Evolutionary conservation across 2,329 filamentous ascomycete genomes (phyloP).

Genomic region (Proliferodiscus dingleyae): DNA sequence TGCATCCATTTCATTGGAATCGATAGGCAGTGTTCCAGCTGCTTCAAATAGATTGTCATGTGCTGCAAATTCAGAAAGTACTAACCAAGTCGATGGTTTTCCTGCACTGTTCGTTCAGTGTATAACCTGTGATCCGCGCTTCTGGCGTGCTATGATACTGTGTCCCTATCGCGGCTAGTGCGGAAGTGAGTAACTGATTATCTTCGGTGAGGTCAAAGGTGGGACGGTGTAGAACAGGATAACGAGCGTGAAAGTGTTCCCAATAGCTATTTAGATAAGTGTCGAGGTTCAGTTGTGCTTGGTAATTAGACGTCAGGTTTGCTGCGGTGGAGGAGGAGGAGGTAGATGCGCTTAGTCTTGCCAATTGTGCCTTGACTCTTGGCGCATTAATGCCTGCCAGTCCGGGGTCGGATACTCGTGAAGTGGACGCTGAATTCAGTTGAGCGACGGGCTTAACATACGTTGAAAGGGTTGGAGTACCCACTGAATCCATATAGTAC

Average conservation of each 20-base stretch:
- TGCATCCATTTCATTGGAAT: background rate
- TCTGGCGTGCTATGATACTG: slow-evolving; percentile 26
- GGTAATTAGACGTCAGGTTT: slow-evolving; percentile 9
- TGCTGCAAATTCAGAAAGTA: background rate
- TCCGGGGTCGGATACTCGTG: slow-evolving; percentile 25
- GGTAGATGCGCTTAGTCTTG: slow-evolving; percentile 13
- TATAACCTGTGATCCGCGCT: slow-evolving; percentile 24
- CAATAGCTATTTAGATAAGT: slow-evolving; percentile 27
- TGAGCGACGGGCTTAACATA: slow-evolving; percentile 29
- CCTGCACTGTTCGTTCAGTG: slow-evolving; percentile 27
- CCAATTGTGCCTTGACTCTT: slow-evolving; percentile 23
- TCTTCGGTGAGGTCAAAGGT: slow-evolving; percentile 22
- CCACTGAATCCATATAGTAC: slow-evolving; percentile 31
- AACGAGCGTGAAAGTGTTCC: slow-evolving; percentile 23
- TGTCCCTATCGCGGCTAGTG: slow-evolving; percentile 30
- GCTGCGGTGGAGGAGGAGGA: no score
- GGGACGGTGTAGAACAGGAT: slow-evolving; percentile 27
- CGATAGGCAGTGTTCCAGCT: background rate
- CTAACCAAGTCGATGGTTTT: slow-evolving; percentile 25
- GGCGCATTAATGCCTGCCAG: slow-evolving; percentile 20
- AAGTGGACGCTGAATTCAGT: slow-evolving; percentile 27
- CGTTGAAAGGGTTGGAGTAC: slow-evolving; percentile 30
- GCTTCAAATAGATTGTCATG: background rate
- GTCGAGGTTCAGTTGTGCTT: slow-evolving; percentile 19
- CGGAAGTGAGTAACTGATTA: slow-evolving; percentile 19